phyloP scores from a whole-genome alignment of 2,329 filamentous ascomycete species.

The Colletotrichum horii region DNA sequence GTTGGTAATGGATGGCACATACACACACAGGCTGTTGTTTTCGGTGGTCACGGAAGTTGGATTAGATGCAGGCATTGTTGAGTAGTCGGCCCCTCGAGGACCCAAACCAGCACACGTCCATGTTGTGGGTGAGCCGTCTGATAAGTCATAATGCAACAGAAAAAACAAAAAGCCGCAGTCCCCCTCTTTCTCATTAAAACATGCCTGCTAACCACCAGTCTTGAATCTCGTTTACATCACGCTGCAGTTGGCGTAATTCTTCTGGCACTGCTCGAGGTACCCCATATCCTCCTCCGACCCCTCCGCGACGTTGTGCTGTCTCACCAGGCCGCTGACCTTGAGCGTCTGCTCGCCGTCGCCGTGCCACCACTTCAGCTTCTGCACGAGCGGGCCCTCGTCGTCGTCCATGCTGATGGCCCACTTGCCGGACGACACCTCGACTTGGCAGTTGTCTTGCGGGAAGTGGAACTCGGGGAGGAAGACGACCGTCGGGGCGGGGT shows the following conservation, averaged over 20 bases:
- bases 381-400: slow-evolving; percentile 70
- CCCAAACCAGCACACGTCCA: background rate
- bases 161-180: background rate
- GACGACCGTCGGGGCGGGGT: slow-evolving; percentile 77
- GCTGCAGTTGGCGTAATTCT: slow-evolving; percentile 53
- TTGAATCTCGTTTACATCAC: slow-evolving; percentile 49
- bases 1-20: background rate
- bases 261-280: slow-evolving; percentile 75
- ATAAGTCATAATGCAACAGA: background rate
- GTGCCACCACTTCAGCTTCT: slow-evolving; percentile 93
- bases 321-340: slow-evolving; percentile 75
- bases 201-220: background rate
- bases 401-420: slow-evolving; percentile 85
- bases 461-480: slow-evolving; percentile 95
- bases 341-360: slow-evolving; percentile 82
- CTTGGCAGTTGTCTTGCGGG: slow-evolving; percentile 71
- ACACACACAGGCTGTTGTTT: background rate
- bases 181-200: background rate
- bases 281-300: slow-evolving; percentile 74
- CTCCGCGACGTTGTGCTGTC: slow-evolving; percentile 61
- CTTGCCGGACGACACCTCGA: slow-evolving; percentile 84
- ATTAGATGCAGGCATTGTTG: background rate
- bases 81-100: background rate
- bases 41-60: background rate
- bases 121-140: background rate